Conservation (phyloP, 148 eudicot species). For the Fallopia convolvulus region DNA sequence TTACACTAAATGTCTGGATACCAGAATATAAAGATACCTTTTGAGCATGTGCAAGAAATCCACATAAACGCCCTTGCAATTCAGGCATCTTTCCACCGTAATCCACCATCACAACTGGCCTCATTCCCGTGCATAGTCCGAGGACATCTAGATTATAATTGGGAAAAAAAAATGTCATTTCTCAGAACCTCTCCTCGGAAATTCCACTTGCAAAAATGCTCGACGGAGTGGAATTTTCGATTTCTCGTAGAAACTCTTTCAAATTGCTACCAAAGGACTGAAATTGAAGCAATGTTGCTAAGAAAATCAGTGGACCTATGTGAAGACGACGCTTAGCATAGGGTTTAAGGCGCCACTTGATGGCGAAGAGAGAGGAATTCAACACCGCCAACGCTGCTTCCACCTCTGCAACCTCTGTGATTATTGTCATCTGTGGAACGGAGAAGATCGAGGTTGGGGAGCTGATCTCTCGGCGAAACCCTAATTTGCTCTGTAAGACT, state of each 20-base stretch:
- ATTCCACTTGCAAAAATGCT: not conserved
- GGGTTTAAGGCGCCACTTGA: conserved; percentile 70
- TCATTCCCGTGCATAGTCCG: conserved; percentile 85
- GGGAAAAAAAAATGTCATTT: not conserved
- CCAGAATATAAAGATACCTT: conserved; percentile 34
- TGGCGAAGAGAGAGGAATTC: conserved; percentile 32
- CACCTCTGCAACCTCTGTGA: conserved; percentile 18
- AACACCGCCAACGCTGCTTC: conserved; percentile 36
- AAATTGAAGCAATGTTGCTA: not conserved
- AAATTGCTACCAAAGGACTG: not conserved
- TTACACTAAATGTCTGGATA: not conserved
- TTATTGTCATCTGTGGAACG: not conserved
- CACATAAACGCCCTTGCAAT: conserved; percentile 52
- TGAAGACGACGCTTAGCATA: conserved; percentile 73
- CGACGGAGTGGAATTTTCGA: not conserved
- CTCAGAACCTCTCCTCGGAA: not conserved
- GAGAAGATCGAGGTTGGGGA: not conserved
- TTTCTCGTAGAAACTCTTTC: not conserved
- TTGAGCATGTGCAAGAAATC: conserved; percentile 42
- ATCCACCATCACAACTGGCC: conserved; percentile 91
- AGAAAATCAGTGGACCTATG: conserved; percentile 31
- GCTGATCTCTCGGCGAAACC: not conserved
- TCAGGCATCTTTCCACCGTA: conserved; percentile 99
- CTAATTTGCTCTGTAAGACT: not conserved
- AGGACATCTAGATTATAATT: conserved; percentile 46